Conservation (phyloP, 2,329 filamentous ascomycete genomes). For the Phialocephala sp. region DNA sequence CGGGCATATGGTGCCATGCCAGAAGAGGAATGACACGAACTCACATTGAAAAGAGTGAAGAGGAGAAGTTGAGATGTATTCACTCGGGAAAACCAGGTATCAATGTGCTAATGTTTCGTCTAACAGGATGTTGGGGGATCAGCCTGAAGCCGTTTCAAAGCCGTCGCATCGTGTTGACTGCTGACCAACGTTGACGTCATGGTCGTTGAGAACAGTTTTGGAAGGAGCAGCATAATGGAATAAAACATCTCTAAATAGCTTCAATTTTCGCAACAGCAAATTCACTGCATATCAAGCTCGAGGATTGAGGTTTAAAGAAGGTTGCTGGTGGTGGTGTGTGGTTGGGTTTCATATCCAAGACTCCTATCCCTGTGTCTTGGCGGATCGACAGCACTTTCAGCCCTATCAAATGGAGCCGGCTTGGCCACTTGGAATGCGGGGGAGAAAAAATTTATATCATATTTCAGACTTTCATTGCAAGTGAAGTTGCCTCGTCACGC, state of each 20-base stretch:
- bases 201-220: neutral
- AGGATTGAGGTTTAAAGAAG: neutral
- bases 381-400: neutral
- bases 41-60: neutral
- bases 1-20: neutral
- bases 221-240: neutral
- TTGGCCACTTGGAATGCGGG: neutral
- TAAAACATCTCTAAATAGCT: neutral
- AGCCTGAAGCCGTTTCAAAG: constrained; percentile 19
- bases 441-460: neutral
- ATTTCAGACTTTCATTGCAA: neutral
- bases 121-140: neutral
- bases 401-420: neutral
- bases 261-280: neutral
- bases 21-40: neutral
- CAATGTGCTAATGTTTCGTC: neutral
- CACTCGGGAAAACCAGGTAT: neutral
- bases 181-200: constrained; percentile 5
- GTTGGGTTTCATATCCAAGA: neutral
- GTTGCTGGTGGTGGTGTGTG: neutral
- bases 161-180: constrained; percentile 11
- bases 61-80: neutral
- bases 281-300: neutral
- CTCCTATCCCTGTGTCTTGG: neutral
- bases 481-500: too few species aligned